These are phyloP conservation scores for Capsicum baccatum DNA, from an alignment of 257 asterid genomes.

Conservation along the genomic window DNA sequence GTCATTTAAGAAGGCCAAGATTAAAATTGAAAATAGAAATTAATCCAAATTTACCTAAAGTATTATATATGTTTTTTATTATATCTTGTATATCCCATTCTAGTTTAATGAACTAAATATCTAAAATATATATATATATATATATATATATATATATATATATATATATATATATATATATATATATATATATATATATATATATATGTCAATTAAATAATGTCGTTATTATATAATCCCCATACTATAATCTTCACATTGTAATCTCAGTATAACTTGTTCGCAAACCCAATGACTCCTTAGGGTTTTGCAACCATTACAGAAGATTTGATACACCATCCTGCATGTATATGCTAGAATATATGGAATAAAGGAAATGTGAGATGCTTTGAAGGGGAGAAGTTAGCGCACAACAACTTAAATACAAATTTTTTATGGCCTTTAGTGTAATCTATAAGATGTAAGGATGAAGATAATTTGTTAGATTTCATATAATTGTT, in stretches of 20 bases:
- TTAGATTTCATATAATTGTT: not conserved
- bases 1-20: not conserved
- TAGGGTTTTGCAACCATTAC: not conserved
- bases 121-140: too few relatives aligned
- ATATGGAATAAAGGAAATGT: not conserved
- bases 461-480: not conserved
- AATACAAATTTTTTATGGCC: not conserved
- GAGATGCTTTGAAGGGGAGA: not conserved
- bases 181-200: not conserved
- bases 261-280: not conserved
- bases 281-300: not conserved
- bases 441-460: not conserved
- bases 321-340: not conserved
- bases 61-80: not conserved
- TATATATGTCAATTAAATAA: not conserved
- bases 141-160: not conserved
- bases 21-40: not conserved
- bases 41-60: not conserved
- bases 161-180: too few relatives aligned
- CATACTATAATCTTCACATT: not conserved
- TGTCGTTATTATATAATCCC: not conserved
- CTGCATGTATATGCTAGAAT: not conserved
- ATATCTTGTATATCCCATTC: not conserved
- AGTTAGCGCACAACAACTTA: not conserved
- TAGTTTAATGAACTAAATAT: not conserved